phyloP scores from a whole-genome alignment of 2,329 filamentous ascomycete genomes.

The Venturiaceae sp. region DNA sequence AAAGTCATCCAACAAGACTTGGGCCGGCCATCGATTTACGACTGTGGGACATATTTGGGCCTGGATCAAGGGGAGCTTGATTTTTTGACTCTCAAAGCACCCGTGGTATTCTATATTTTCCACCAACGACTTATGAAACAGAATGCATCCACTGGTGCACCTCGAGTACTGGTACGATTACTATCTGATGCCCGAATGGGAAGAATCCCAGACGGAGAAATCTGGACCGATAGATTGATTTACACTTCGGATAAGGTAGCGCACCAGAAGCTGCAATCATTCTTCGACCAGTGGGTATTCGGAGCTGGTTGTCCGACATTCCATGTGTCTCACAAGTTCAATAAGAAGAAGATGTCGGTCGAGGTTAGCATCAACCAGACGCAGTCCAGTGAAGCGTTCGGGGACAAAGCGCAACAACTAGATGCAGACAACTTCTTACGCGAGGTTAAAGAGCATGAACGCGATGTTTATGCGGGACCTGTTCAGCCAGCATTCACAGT shows the following conservation, averaged over 20 bases:
- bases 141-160: slow-evolving; percentile 73
- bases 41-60: slow-evolving; percentile 67
- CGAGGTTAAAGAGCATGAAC: slow-evolving; percentile 69
- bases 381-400: slow-evolving; percentile 35
- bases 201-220: slow-evolving; percentile 57
- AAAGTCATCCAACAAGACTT: slow-evolving; percentile 72
- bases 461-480: slow-evolving; percentile 57
- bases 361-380: slow-evolving; percentile 82
- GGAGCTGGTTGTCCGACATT: slow-evolving; percentile 85
- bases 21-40: slow-evolving; percentile 69
- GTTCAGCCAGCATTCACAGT: slow-evolving; percentile 70
- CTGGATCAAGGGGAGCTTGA: slow-evolving; percentile 79
- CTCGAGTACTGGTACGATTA: slow-evolving; percentile 75
- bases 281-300: slow-evolving; percentile 90
- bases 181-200: slow-evolving; percentile 80
- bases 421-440: slow-evolving; percentile 71
- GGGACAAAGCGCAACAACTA: slow-evolving; percentile 30
- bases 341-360: slow-evolving; percentile 93
- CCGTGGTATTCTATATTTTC: slow-evolving; percentile 84
- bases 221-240: slow-evolving; percentile 70
- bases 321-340: slow-evolving; percentile 79
- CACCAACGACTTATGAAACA: slow-evolving; percentile 86
- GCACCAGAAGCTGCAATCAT: slow-evolving; percentile 76
- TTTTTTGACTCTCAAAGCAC: slow-evolving; percentile 84
- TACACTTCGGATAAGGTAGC: slow-evolving; percentile 80